Conservation (phyloP, 176 grass and related monocot genomes). For the Neostapfia colusana region DNA sequence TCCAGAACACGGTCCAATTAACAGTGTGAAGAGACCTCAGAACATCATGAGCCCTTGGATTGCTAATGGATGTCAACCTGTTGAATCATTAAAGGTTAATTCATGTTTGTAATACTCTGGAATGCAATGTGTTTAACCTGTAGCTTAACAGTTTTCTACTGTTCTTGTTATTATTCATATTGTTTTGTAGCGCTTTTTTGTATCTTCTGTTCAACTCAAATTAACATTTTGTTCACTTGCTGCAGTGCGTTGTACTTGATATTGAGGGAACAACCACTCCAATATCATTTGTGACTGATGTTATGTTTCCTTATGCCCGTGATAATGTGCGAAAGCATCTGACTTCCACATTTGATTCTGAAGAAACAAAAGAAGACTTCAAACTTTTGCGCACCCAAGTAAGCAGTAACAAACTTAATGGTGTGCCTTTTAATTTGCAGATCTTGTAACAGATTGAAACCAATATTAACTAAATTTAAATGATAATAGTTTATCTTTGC, state of each 20-base stretch:
- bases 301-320: slow-evolving; percentile 93
- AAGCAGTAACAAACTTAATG: slow-evolving; percentile 39
- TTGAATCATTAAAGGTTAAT: slow-evolving; percentile 65
- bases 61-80: slow-evolving; percentile 49
- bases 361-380: slow-evolving; percentile 92
- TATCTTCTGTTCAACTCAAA: not conserved
- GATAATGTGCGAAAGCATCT: slow-evolving; percentile 90
- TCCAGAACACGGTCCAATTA: slow-evolving; percentile 70
- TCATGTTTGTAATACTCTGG: slow-evolving; percentile 24
- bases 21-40: slow-evolving; percentile 39
- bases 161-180: not conserved
- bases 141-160: too few species aligned
- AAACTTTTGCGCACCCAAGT: slow-evolving; percentile 81
- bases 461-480: not conserved
- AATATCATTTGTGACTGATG: slow-evolving; percentile 91
- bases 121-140: not conserved
- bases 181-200: slow-evolving; percentile 1
- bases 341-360: slow-evolving; percentile 60
- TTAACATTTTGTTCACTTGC: slow-evolving; percentile 26
- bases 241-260: slow-evolving; percentile 77
- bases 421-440: not conserved
- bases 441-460: slow-evolving; percentile 22
- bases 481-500: slow-evolving; percentile 1
- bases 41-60: slow-evolving; percentile 34
- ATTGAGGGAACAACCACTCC: slow-evolving; percentile 97